Evolutionary conservation across 2,329 filamentous ascomycete species (phyloP).

Genomic region (Hymenoscyphus albidus): DNA sequence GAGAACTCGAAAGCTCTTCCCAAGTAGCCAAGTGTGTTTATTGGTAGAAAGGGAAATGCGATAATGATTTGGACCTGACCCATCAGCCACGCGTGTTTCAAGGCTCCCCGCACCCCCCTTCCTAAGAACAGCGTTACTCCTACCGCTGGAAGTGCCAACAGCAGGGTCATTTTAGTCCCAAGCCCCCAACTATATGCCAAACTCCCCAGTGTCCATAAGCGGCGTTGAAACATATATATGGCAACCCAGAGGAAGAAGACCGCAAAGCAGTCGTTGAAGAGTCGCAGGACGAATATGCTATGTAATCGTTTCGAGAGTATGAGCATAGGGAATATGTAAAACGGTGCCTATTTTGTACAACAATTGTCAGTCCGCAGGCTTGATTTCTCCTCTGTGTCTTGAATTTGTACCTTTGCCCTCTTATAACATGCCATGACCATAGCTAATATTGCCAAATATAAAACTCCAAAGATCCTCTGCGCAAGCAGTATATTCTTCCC

Average conservation of each 20-base stretch:
- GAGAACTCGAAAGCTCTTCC: conserved; percentile 85
- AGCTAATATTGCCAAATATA: conserved; percentile 74
- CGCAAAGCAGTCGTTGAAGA: conserved; percentile 95
- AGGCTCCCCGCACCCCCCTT: conserved; percentile 59
- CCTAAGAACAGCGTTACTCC: conserved; percentile 72
- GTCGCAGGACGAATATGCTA: conserved; percentile 85
- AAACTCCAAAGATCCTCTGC: conserved; percentile 75
- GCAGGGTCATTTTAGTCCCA: conserved; percentile 91
- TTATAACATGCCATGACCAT: conserved; percentile 82
- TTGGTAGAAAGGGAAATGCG: conserved; percentile 63
- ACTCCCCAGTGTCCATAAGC: conserved; percentile 69
- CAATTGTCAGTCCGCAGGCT: conserved; percentile 7
- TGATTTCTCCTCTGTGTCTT: not conserved
- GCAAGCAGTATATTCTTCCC: conserved; percentile 73
- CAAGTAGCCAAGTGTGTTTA: conserved; percentile 68
- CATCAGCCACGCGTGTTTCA: conserved; percentile 70
- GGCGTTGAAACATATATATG: conserved; percentile 73
- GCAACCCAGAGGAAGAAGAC: conserved; percentile 77
- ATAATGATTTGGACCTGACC: conserved; percentile 70
- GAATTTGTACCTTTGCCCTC: conserved; percentile 55
- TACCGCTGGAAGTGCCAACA: conserved; percentile 79
- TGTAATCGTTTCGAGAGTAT: conserved; percentile 88
- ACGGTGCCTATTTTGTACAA: conserved; percentile 57
- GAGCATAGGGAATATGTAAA: conserved; percentile 81
- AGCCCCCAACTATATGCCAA: conserved; percentile 73